Percentiles rank a stretch among this genome's conserved stretches.
phyloP scores from a whole-genome alignment of 164 flowering plant species.

The Hamamelis virginiana region DNA sequence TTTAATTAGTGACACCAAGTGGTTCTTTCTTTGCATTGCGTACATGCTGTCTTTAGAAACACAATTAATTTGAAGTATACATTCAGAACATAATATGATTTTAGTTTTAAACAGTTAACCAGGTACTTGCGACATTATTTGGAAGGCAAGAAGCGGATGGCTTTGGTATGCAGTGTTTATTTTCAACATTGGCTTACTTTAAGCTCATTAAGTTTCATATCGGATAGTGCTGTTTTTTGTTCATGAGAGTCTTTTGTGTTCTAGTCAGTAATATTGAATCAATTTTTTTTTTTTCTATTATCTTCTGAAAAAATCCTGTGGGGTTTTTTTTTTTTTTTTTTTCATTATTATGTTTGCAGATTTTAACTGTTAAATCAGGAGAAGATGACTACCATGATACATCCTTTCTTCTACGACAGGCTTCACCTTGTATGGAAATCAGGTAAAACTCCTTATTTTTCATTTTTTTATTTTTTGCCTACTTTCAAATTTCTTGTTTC shows the following conservation, averaged over 20 bases:
- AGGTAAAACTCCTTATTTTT: conserved; percentile 38
- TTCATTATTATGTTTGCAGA: conserved; percentile 37
- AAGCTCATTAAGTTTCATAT: not conserved
- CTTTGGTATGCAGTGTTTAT: conserved; percentile 52
- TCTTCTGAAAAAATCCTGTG: not conserved
- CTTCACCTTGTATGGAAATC: conserved; percentile 80
- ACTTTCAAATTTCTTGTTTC: conserved; percentile 4
- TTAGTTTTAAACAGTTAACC: conserved; percentile 55
- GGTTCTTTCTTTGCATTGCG: too few species aligned
- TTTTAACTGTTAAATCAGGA: conserved; percentile 78
- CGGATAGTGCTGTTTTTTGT: not conserved
- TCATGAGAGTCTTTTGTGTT: not conserved
- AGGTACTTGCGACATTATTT: conserved; percentile 78
- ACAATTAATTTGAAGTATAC: not conserved
- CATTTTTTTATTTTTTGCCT: not conserved
- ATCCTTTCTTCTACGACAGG: conserved; percentile 71
- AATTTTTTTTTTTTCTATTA: not conserved
- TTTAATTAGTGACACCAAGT: not conserved
- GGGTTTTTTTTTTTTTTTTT: too few species aligned
- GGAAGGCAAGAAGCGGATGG: conserved; percentile 90
- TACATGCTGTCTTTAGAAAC: too few species aligned
- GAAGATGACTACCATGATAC: conserved; percentile 78
- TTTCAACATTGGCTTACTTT: not conserved
- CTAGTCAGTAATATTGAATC: not conserved
- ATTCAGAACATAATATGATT: conserved; percentile 1